phyloP scores from a whole-genome alignment of 129 eudicot genomes.

The Solidago caesia region DNA sequence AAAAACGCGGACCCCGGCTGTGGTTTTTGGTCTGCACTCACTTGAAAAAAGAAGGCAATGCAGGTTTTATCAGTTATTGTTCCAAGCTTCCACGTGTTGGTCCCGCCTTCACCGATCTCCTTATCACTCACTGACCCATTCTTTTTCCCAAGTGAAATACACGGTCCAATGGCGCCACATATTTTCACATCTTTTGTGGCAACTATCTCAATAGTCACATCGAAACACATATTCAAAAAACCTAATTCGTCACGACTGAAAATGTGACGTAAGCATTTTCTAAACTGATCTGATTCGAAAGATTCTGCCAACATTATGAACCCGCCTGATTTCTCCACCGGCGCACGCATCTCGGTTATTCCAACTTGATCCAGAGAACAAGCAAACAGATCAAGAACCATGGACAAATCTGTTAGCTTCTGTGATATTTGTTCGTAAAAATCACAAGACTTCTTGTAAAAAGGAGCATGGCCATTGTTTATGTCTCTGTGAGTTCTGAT shows the following conservation, averaged over 20 bases:
- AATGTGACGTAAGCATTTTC: conserved; percentile 65
- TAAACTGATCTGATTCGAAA: conserved; percentile 82
- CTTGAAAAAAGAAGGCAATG: conserved; percentile 82
- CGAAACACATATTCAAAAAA: conserved; percentile 75
- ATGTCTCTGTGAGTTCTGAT: conserved; percentile 89
- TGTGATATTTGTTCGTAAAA: conserved; percentile 63
- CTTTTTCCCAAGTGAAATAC: conserved; percentile 58
- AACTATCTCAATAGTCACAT: conserved; percentile 77
- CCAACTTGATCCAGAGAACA: conserved; percentile 98
- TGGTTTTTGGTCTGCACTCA: conserved; percentile 52
- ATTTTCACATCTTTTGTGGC: conserved; percentile 82
- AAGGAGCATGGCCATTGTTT: conserved; percentile 45
- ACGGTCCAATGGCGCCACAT: conserved; percentile 91
- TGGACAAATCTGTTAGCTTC: conserved; percentile 57
- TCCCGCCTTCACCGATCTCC: conserved; percentile 80
- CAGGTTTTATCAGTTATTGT: conserved; percentile 75
- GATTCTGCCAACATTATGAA: conserved; percentile 78
- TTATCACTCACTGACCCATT: conserved; percentile 65
- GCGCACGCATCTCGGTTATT: conserved; percentile 71
- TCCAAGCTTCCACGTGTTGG: conserved; percentile 80
- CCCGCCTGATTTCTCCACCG: conserved; percentile 87
- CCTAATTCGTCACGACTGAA: conserved; percentile 67
- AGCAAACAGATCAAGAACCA: conserved; percentile 86
- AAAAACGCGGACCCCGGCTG: conserved; percentile 80
- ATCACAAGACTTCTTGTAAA: conserved; percentile 51